These are phyloP conservation scores for Boletus rubropictus DNA, from an alignment of 768 basidiomycete genomes.

Conservation along the genomic window DNA sequence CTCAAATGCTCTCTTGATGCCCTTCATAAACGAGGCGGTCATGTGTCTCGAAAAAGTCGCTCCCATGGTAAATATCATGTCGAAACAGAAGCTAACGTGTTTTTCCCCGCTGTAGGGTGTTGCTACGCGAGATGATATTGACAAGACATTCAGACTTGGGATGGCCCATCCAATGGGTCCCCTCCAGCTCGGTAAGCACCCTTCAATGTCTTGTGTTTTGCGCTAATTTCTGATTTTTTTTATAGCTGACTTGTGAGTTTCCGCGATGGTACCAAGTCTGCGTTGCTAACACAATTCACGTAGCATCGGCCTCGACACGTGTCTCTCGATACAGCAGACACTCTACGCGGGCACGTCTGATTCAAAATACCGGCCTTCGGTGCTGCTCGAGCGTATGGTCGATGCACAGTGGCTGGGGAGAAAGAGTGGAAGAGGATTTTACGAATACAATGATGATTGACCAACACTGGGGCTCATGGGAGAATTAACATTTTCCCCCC, in stretches of 20 bases:
- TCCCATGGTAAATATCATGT: not conserved
- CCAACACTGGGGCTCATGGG: not conserved
- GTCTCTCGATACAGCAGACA: conserved; percentile 87
- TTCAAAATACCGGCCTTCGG: conserved; percentile 89
- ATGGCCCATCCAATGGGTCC: conserved; percentile 97
- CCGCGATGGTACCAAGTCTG: not conserved
- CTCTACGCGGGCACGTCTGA: conserved; percentile 86
- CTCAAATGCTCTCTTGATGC: conserved; percentile 94
- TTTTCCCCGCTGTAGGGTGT: conserved; percentile 52
- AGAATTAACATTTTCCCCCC: not conserved
- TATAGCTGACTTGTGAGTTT: conserved; percentile 31
- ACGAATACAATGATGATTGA: conserved; percentile 57
- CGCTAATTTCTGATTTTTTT: conserved; percentile 1
- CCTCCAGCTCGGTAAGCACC: conserved; percentile 63
- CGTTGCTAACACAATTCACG: not conserved
- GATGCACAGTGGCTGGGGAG: conserved; percentile 91
- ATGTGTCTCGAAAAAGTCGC: conserved; percentile 84
- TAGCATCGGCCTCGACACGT: conserved; percentile 97
- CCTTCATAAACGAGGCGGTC: conserved; percentile 96
- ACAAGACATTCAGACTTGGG: conserved; percentile 87
- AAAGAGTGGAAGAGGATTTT: conserved; percentile 93
- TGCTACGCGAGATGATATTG: conserved; percentile 92
- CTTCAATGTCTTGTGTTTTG: not conserved
- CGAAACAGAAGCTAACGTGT: not conserved
- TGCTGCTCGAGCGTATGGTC: conserved; percentile 92